A percentile compares a stretch with the other conserved stretches of the same genome.
phyloP scores from a whole-genome alignment of 78 protist species.

The Capsaspora owczarzaki region DNA sequence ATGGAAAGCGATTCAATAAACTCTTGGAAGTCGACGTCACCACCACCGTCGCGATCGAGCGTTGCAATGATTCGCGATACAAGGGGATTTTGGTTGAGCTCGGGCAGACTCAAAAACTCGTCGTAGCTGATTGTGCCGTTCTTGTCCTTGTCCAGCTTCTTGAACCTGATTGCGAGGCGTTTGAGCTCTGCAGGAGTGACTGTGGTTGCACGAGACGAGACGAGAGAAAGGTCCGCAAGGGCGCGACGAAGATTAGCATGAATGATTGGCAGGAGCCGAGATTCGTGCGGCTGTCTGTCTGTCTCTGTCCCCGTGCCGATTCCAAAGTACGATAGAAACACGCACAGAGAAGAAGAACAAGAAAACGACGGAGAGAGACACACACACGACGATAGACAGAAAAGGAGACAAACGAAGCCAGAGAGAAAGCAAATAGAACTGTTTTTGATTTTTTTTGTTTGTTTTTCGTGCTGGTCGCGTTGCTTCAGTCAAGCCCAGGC shows the following conservation, averaged over 20 bases:
- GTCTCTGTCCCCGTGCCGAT: background rate
- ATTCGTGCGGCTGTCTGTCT: too few relatives aligned
- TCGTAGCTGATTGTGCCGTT: background rate
- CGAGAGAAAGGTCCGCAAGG: too few relatives aligned
- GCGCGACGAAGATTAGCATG: too few relatives aligned
- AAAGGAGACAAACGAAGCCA: background rate
- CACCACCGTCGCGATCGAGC: slow-evolving; percentile 60
- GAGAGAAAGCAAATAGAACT: background rate
- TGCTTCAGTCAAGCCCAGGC: too few relatives aligned
- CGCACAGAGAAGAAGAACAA: too few relatives aligned
- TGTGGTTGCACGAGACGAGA: background rate
- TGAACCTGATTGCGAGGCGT: background rate
- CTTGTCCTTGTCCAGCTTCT: background rate
- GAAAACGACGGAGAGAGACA: too few relatives aligned
- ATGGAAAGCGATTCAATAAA: slow-evolving; percentile 59
- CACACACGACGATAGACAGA: too few relatives aligned
- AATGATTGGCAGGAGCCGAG: too few relatives aligned
- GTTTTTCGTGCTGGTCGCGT: too few relatives aligned
- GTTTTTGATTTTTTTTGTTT: too few relatives aligned
- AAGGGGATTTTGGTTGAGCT: slow-evolving; percentile 45
- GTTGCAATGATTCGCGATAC: slow-evolving; percentile 58
- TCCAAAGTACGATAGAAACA: background rate
- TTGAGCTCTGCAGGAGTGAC: background rate
- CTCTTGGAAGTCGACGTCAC: slow-evolving; percentile 79
- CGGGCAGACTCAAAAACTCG: background rate